Conservation (phyloP, 495 filamentous ascomycete species). For the Penicillium bovifimosum region DNA sequence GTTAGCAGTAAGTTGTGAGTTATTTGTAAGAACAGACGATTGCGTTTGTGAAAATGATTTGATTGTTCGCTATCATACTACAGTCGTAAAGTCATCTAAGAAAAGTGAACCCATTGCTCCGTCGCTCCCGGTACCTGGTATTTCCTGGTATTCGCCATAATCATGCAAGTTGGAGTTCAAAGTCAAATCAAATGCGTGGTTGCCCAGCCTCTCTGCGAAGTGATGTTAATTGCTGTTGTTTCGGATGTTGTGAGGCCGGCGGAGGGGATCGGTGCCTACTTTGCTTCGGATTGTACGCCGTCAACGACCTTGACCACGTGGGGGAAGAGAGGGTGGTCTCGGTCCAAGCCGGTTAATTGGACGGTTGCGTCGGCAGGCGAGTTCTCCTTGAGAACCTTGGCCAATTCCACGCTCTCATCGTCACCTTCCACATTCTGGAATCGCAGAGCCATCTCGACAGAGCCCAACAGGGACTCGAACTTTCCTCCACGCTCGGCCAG, state of each 20-base stretch:
- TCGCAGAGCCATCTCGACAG: conserved; percentile 78
- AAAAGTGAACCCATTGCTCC: conserved; percentile 5
- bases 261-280: conserved; percentile 24
- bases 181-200: conserved; percentile 21
- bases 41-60: not conserved
- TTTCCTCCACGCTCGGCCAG: conserved; percentile 72
- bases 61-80: conserved; percentile 12
- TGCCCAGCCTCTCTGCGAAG: conserved; percentile 22
- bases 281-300: conserved; percentile 61
- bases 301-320: conserved; percentile 66
- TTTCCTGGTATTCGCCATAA: conserved; percentile 25
- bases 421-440: conserved; percentile 91
- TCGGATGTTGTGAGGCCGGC: not conserved
- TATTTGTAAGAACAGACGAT: not conserved
- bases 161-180: conserved; percentile 24
- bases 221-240: not conserved
- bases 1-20: conserved; percentile 66
- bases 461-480: conserved; percentile 63
- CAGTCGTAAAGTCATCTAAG: conserved; percentile 11
- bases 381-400: conserved; percentile 71
- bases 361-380: conserved; percentile 60
- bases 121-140: conserved; percentile 20
- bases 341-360: conserved; percentile 69
- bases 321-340: conserved; percentile 65
- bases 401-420: conserved; percentile 76